Evolutionary conservation across 2,329 filamentous ascomycete species (phyloP).

Genomic region (Xylaria sp.): DNA sequence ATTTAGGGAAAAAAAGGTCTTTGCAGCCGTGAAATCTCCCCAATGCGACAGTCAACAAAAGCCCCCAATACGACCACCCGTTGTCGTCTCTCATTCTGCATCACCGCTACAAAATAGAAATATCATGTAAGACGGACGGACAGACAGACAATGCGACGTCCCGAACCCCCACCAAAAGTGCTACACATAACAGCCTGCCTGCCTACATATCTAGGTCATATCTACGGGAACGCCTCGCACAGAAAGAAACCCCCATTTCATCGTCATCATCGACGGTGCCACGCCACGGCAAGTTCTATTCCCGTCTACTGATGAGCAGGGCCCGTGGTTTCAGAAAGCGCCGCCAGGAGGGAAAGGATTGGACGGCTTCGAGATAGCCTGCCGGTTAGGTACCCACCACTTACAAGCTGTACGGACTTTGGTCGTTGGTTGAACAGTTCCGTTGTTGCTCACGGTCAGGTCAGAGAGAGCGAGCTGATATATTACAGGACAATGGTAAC

Average conservation of each 20-base stretch:
- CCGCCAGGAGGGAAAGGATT: neutral
- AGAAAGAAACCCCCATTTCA: neutral
- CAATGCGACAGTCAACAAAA: neutral
- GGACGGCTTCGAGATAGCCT: neutral
- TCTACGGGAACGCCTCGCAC: neutral
- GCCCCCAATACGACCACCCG: neutral
- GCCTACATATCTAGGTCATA: neutral
- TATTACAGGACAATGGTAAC: neutral
- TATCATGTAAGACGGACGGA: neutral
- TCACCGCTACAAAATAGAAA: neutral
- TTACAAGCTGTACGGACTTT: no score
- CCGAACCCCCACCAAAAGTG: neutral
- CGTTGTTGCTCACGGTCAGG: neutral
- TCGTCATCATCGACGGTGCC: neutral
- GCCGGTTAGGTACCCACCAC: neutral
- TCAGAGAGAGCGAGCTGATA: neutral
- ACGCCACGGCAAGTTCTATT: neutral
- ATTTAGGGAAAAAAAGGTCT: neutral
- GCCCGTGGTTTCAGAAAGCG: neutral
- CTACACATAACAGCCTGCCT: neutral
- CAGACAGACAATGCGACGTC: neutral
- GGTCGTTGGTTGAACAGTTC: no score
- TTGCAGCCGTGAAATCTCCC: neutral
- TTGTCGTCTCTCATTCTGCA: neutral
- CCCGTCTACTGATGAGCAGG: neutral